A percentile compares a stretch with the other conserved stretches of the same genome.
Evolutionary conservation across 140 eudicot species (phyloP).

Genomic region (Cichorium intybus): DNA sequence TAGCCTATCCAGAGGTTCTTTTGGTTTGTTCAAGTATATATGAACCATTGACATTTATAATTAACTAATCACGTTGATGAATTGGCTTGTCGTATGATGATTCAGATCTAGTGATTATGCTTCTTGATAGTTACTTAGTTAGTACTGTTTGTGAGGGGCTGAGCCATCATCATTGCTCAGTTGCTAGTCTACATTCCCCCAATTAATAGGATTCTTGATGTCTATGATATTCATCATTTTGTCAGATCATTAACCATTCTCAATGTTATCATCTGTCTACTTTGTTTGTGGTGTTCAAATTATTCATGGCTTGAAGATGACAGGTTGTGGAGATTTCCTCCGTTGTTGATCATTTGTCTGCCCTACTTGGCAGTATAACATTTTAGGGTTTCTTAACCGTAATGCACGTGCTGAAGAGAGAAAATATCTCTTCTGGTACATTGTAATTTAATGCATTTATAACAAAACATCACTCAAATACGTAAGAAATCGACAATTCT

Average conservation of each 20-base stretch:
- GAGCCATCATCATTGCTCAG: not conserved
- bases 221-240: conserved; percentile 3
- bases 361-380: conserved; percentile 9
- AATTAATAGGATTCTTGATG: not conserved
- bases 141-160: conserved; percentile 8
- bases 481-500: conserved; percentile 14
- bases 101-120: not conserved
- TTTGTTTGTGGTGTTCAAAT: conserved; percentile 4
- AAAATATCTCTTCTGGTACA: not conserved
- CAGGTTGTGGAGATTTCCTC: conserved; percentile 8
- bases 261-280: not conserved
- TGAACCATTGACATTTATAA: conserved; percentile 8
- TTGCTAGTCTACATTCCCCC: not conserved
- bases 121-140: too few species aligned
- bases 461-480: conserved; percentile 8
- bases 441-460: conserved; percentile 11
- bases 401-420: not conserved
- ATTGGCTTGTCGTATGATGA: conserved; percentile 8
- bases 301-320: not conserved
- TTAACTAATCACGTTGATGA: not conserved
- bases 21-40: not conserved
- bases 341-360: conserved; percentile 1
- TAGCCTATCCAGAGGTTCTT: not conserved
- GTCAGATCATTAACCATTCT: conserved; percentile 8
- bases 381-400: conserved; percentile 1